Conservation (phyloP, 192 early-diverging fungal genomes). For the Podila minutissima region DNA sequence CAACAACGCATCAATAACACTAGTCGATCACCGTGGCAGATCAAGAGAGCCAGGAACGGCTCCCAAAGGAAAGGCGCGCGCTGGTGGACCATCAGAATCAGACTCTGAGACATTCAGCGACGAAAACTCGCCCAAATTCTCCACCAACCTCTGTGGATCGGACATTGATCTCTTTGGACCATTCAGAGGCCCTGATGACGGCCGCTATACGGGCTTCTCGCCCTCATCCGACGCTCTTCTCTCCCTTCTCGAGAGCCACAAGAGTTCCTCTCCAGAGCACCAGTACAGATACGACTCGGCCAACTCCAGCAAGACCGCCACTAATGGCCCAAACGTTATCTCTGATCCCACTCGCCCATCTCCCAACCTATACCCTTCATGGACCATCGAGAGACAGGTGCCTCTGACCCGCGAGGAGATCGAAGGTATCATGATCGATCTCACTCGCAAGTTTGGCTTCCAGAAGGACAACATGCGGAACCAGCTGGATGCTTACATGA, state of each 20-base stretch:
- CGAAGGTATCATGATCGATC: conserved; percentile 67
- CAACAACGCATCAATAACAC: background rate
- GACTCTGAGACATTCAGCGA: conserved; percentile 38
- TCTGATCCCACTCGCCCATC: background rate
- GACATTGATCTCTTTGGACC: conserved; percentile 30
- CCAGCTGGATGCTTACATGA: conserved; percentile 75
- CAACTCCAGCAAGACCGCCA: background rate
- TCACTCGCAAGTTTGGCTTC: conserved; percentile 74
- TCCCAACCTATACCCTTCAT: conserved; percentile 38
- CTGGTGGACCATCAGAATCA: conserved; percentile 13
- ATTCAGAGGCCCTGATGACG: conserved; percentile 58
- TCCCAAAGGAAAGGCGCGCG: conserved; percentile 7
- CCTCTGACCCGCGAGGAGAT: conserved; percentile 70
- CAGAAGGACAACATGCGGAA: conserved; percentile 77
- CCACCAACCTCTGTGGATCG: background rate
- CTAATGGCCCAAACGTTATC: background rate
- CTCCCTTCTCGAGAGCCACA: conserved; percentile 64
- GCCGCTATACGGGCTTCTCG: conserved; percentile 67
- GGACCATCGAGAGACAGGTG: conserved; percentile 63
- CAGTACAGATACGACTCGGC: conserved; percentile 2
- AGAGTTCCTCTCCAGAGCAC: background rate
- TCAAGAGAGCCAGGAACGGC: background rate
- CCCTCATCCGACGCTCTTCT: conserved; percentile 70
- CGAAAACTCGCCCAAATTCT: conserved; percentile 3
- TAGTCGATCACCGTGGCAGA: background rate